phyloP scores from a whole-genome alignment of 2,329 filamentous ascomycete species.

The Ophiostoma populinum region DNA sequence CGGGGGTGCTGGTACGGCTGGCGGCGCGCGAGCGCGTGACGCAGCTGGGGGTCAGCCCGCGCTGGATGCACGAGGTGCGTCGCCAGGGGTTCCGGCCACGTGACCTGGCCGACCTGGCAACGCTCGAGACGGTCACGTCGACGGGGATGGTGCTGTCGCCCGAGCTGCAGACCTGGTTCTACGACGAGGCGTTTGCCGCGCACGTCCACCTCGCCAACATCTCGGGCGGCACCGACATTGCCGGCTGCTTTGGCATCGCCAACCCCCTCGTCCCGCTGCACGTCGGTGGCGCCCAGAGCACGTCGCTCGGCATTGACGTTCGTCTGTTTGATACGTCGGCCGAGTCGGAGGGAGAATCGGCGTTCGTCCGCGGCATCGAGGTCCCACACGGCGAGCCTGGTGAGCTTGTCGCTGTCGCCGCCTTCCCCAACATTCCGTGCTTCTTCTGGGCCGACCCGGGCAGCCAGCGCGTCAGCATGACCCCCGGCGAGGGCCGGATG shows the following conservation, averaged over 20 bases:
- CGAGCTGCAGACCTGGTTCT: constrained; percentile 62
- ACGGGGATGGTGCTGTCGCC: constrained; percentile 74
- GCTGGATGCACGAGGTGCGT: constrained; percentile 59
- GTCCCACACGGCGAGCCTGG: constrained; percentile 46
- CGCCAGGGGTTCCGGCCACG: constrained; percentile 45
- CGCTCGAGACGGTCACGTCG: constrained; percentile 43
- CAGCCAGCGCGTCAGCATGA: constrained; percentile 7
- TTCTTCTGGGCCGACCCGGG: constrained; percentile 42
- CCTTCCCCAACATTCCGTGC: constrained; percentile 63
- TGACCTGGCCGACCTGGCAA: constrained; percentile 43
- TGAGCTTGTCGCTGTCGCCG: constrained; percentile 51
- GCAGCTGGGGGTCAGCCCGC: constrained; percentile 56
- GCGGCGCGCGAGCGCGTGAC: constrained; percentile 48
- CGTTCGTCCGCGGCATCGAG: constrained; percentile 23
- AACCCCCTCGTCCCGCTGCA: constrained; percentile 55
- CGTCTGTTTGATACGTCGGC: constrained; percentile 47
- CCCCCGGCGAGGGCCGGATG: constrained; percentile 8
- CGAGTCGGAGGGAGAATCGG: constrained; percentile 19
- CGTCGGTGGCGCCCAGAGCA: constrained; percentile 34
- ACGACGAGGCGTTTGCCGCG: constrained; percentile 52
- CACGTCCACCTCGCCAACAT: constrained; percentile 55
- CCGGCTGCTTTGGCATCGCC: constrained; percentile 41
- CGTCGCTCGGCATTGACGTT: constrained; percentile 30
- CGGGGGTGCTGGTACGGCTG: constrained; percentile 43
- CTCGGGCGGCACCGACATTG: constrained; percentile 61